Percentiles rank a stretch among this genome's conserved stretches.
Evolutionary conservation across 176 grass and related monocot species (phyloP).

Genomic region (Oryza glaberrima): DNA sequence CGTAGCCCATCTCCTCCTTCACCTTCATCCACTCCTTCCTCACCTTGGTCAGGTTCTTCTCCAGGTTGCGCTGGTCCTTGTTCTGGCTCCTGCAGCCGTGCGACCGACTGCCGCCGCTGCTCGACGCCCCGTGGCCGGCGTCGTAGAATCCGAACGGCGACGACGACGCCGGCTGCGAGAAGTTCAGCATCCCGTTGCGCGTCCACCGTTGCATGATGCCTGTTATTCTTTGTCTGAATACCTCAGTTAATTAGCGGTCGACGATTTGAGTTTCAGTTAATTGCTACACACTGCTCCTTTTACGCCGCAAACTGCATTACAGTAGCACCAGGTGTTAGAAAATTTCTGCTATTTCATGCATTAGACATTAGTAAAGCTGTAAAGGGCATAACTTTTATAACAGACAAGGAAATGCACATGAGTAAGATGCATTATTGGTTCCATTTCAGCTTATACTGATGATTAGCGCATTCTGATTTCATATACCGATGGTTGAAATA

Average conservation of each 20-base stretch:
- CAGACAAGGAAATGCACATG: background rate
- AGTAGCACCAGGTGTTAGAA: background rate
- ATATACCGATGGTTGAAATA: background rate
- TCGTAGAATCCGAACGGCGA: constrained; percentile 38
- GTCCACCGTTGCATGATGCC: constrained; percentile 51
- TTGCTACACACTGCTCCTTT: background rate
- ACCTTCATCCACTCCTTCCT: constrained; percentile 78
- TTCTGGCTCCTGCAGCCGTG: constrained; percentile 37
- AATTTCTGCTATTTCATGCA: background rate
- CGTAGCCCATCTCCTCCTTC: constrained; percentile 79
- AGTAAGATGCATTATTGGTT: background rate
- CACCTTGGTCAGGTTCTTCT: constrained; percentile 67
- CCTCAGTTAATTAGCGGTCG: background rate
- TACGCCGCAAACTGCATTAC: constrained; percentile 10
- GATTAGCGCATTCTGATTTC: constrained; percentile 1
- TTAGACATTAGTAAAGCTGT: background rate
- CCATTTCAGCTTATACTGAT: background rate
- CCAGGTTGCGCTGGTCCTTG: constrained; percentile 57
- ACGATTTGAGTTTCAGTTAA: background rate
- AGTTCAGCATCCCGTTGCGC: constrained; percentile 65
- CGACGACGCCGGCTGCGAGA: constrained; percentile 45
- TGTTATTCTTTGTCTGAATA: background rate
- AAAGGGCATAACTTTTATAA: background rate
- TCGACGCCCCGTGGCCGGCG: constrained; percentile 37
- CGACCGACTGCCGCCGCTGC: constrained; percentile 23